Percentiles rank a stretch among this genome's conserved stretches.
Conservation (phyloP, 306 rosid genomes). For the Quillaja saponaria region DNA sequence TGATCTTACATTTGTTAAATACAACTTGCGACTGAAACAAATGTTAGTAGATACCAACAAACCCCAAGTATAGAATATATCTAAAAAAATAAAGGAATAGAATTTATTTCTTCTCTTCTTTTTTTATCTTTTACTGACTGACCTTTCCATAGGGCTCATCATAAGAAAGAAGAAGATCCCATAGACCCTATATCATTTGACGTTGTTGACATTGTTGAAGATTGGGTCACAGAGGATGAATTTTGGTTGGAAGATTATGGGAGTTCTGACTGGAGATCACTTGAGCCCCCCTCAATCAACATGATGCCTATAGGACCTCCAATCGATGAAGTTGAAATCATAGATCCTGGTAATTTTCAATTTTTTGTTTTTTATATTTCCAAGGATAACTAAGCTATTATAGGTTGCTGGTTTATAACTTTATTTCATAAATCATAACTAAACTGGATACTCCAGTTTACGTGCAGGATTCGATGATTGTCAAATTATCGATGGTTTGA, state of each 20-base stretch:
- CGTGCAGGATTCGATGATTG: conserved; percentile 50
- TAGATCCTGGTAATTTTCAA: conserved; percentile 35
- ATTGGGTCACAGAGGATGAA: conserved; percentile 46
- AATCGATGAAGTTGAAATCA: conserved; percentile 42
- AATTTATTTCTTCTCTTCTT: no score
- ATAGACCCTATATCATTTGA: conserved; percentile 47
- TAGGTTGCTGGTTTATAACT: background rate
- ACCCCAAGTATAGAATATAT: no score
- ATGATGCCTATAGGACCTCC: conserved; percentile 29
- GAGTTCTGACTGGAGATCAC: conserved; percentile 38
- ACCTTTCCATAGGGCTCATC: conserved; percentile 31
- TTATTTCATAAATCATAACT: no score
- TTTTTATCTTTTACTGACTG: background rate
- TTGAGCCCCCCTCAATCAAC: conserved; percentile 38
- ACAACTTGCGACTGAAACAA: conserved; percentile 40
- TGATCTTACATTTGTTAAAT: conserved; percentile 46
- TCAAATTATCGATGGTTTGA: conserved; percentile 36
- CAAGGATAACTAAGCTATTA: background rate
- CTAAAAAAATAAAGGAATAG: no score
- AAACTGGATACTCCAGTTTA: background rate
- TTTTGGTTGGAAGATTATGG: conserved; percentile 39
- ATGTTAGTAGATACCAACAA: conserved; percentile 34
- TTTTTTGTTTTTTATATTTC: background rate
- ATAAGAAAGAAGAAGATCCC: conserved; percentile 33
- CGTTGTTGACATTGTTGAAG: conserved; percentile 34